Conservation (phyloP, 2,329 filamentous ascomycete species). For the Lasiodiplodia sp. region DNA sequence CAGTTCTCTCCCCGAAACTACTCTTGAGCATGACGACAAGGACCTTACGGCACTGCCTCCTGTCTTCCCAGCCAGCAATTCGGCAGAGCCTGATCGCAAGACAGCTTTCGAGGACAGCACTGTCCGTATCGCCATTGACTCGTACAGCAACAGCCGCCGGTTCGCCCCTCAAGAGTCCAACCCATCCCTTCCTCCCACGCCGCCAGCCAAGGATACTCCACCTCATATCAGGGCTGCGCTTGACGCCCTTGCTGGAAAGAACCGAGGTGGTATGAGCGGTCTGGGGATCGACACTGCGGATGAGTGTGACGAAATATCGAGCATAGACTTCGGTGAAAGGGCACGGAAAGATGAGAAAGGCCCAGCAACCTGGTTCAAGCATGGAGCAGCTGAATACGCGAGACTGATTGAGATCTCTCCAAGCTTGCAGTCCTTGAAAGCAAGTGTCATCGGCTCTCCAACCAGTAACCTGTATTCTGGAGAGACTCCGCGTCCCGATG, state of each 20-base stretch:
- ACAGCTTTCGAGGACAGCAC: neutral
- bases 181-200: slow-evolving; percentile 45
- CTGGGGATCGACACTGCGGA: neutral
- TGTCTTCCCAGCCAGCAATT: neutral
- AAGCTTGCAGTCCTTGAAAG: slow-evolving; percentile 31
- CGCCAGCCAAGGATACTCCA: slow-evolving; percentile 55
- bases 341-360: neutral
- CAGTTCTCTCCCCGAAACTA: slow-evolving; percentile 8
- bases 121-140: neutral
- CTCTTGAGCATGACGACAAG: neutral
- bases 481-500: neutral
- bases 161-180: slow-evolving; percentile 23
- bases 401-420: slow-evolving; percentile 37
- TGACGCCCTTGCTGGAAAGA: neutral
- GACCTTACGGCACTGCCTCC: slow-evolving; percentile 15
- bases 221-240: slow-evolving; percentile 35
- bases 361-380: neutral
- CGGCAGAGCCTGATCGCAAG: slow-evolving; percentile 7
- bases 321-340: slow-evolving; percentile 9
- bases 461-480: neutral
- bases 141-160: neutral
- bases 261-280: neutral
- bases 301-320: slow-evolving; percentile 23
- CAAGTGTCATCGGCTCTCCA: slow-evolving; percentile 3
- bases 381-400: slow-evolving; percentile 40